Conservation (phyloP, 2,329 filamentous ascomycete species). For the Emergomyces africanus region DNA sequence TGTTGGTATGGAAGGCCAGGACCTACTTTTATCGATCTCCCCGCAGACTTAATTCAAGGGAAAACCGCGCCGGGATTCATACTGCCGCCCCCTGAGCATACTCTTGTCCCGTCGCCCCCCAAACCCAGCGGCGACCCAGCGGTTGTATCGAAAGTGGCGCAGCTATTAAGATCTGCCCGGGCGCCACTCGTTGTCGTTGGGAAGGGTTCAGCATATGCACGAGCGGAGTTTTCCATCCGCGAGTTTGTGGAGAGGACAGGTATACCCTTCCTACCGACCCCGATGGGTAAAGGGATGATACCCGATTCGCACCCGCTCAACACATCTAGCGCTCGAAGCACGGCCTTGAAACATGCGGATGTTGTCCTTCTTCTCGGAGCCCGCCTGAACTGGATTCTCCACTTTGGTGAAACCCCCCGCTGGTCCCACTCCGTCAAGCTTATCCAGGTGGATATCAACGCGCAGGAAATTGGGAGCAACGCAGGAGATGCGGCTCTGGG, state of each 20-base stretch:
- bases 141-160: conserved; percentile 29
- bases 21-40: conserved; percentile 42
- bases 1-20: conserved; percentile 44
- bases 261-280: conserved; percentile 45
- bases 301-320: conserved; percentile 43
- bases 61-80: conserved; percentile 11
- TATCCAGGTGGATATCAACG: conserved; percentile 43
- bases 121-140: conserved; percentile 33
- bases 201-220: conserved; percentile 44
- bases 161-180: conserved; percentile 36
- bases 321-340: conserved; percentile 40
- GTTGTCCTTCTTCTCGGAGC: conserved; percentile 44
- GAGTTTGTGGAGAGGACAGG: conserved; percentile 35
- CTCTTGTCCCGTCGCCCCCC: conserved; percentile 27
- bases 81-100: conserved; percentile 17
- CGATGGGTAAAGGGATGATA: conserved; percentile 47
- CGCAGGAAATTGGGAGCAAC: conserved; percentile 43
- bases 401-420: conserved; percentile 43
- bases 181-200: conserved; percentile 42
- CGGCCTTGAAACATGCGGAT: conserved; percentile 41
- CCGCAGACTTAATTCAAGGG: conserved; percentile 43
- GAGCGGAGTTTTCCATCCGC: conserved; percentile 35
- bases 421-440: conserved; percentile 39
- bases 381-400: conserved; percentile 46
- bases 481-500: conserved; percentile 35